phyloP scores from a whole-genome alignment of 495 filamentous ascomycete genomes.

The Collariella sp. region DNA sequence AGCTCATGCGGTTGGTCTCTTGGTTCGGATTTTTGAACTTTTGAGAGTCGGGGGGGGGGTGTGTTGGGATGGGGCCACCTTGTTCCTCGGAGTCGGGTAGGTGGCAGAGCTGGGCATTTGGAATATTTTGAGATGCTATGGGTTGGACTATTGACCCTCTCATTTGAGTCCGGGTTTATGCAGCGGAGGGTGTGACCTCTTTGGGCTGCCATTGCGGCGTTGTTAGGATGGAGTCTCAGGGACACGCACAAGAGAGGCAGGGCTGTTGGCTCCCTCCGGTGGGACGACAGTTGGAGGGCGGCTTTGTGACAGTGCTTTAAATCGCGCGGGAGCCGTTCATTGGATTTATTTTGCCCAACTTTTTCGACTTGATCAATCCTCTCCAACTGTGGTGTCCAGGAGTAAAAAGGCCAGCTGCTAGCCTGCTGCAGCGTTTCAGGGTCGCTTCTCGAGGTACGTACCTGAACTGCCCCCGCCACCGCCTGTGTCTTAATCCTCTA shows the following conservation, averaged over 20 bases:
- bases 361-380: not conserved
- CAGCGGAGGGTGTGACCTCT: not conserved
- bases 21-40: not conserved
- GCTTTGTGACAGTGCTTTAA: no score
- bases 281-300: not conserved
- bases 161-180: not conserved
- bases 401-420: no score
- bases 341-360: no score
- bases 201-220: constrained; percentile 5
- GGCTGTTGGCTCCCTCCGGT: not conserved
- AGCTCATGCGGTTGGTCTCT: not conserved
- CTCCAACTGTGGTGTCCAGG: no score
- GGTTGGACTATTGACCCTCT: not conserved
- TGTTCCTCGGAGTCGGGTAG: not conserved
- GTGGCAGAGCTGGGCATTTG: not conserved
- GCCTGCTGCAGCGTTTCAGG: no score
- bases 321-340: no score
- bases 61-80: no score
- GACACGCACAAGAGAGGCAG: not conserved
- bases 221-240: not conserved
- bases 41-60: not conserved
- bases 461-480: no score
- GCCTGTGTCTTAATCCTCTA: no score
- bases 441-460: no score
- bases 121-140: not conserved